Conservation (phyloP, 306 rosid genomes). For the Mucuna pruriens region DNA sequence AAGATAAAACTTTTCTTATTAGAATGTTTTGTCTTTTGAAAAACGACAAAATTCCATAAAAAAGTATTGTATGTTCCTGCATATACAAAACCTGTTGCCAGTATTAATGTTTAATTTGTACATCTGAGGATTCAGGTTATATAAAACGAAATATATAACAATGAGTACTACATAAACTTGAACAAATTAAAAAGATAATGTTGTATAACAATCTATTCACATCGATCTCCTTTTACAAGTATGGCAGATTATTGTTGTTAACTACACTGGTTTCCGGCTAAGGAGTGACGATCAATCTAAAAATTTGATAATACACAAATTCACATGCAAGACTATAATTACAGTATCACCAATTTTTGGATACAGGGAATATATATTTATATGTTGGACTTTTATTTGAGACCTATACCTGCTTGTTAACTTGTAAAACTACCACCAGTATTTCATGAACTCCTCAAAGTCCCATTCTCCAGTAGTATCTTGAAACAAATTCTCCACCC, state of each 20-base stretch:
- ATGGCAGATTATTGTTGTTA: slow-evolving; percentile 22
- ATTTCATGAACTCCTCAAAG: slow-evolving; percentile 88
- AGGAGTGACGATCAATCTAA: slow-evolving; percentile 9
- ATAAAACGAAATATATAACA: background rate
- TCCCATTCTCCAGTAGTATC: slow-evolving; percentile 86
- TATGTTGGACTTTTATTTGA: slow-evolving; percentile 54
- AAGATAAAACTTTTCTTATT: too few species aligned
- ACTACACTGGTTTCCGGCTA: slow-evolving; percentile 7
- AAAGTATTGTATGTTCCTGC: background rate
- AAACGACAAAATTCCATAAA: too few species aligned
- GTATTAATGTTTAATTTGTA: slow-evolving; percentile 32
- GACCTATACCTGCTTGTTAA: slow-evolving; percentile 27
- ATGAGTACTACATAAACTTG: slow-evolving; percentile 8
- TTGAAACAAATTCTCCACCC: slow-evolving; percentile 60
- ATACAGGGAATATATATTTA: background rate
- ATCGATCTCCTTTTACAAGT: slow-evolving; percentile 22
- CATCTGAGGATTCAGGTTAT: slow-evolving; percentile 30
- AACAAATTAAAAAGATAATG: background rate
- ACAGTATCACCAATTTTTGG: slow-evolving; percentile 38
- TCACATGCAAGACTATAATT: slow-evolving; percentile 25
- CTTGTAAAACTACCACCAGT: too few species aligned
- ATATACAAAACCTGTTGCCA: slow-evolving; percentile 26
- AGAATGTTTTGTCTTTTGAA: too few species aligned
- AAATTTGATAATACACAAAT: slow-evolving; percentile 25
- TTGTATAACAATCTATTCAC: slow-evolving; percentile 30